phyloP scores from a whole-genome alignment of 2,329 filamentous ascomycete species.

The Aquanectria penicillioides region DNA sequence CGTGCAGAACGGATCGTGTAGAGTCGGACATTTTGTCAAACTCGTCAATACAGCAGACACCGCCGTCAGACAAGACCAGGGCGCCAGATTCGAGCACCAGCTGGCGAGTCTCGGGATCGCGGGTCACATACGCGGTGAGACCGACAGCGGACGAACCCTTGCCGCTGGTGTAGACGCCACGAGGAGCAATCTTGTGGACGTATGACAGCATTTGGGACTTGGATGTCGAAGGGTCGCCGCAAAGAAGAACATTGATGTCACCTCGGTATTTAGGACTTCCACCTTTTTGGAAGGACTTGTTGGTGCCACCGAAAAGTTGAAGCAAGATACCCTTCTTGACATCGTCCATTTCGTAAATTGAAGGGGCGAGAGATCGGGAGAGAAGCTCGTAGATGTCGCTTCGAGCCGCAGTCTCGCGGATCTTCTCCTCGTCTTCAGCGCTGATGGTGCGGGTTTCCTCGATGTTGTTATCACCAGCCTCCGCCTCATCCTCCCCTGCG shows the following conservation, averaged over 20 bases:
- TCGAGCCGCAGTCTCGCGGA: conserved; percentile 80
- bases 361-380: conserved; percentile 89
- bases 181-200: conserved; percentile 96
- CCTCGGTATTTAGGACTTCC: conserved; percentile 95
- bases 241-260: conserved; percentile 96
- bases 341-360: conserved; percentile 97
- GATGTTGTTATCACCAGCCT: conserved; percentile 76
- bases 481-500: conserved; percentile 73
- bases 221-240: conserved; percentile 94
- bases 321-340: conserved; percentile 98
- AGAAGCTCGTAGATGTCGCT: conserved; percentile 94
- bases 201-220: conserved; percentile 96
- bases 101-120: conserved; percentile 82
- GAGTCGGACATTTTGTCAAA: conserved; percentile 88
- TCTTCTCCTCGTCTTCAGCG: conserved; percentile 89
- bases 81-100: conserved; percentile 84
- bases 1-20: conserved; percentile 83
- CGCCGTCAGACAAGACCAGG: conserved; percentile 81
- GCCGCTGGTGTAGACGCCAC: conserved; percentile 83
- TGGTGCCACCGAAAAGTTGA: conserved; percentile 96
- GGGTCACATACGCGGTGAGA: conserved; percentile 83
- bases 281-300: conserved; percentile 97
- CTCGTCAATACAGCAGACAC: conserved; percentile 86
- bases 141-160: conserved; percentile 84
- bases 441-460: conserved; percentile 86